Evolutionary conservation across 2,329 filamentous ascomycete species (phyloP), one percentile per base, ranked within the genome.

Genomic region (Colletotrichum costaricense): DNA sequence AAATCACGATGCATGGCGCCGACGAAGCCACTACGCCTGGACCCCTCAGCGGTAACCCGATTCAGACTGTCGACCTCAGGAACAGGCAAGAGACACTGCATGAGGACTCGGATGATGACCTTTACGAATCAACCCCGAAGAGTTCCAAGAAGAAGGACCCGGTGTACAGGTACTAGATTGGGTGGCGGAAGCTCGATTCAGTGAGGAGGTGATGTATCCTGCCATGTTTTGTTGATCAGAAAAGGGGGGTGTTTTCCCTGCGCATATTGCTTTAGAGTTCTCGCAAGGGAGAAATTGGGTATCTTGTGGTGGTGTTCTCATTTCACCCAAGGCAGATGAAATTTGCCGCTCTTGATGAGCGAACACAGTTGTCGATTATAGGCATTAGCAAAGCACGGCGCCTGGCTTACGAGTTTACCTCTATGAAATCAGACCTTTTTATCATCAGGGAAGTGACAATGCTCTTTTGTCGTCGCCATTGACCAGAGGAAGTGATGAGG

Each of bases 1-100:
- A 85, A 77, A 77, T 84, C 72, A 75, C 81, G 9, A 86, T 85
- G 84, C 83, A 85, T 60, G 85, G 83, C 8, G 84, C 80, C 49
- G 80, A 65, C 16, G 46, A 49, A 16, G 70, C 70, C 22, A 24
- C 62, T 12, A 67, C 70, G 19, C 70, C 60, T n/a, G 62, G 62
- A 9, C 60, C 60, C 7, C 60, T 70, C 63, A 75, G 52, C 68
- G 68, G 24, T 73, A 77, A 65, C 75, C 62, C 72, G 9, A 63
- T 72, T 11, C 56, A 72, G 9, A 66, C 68, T 16, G 49, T 66
- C 33, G 68, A 74, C n/a, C 63, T 76, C 35, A 76, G 74, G 4
- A 67, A 73, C 62, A 57, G 67, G 28, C 75, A 76, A 16, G 59
- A 70, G 24, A 55, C 59, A n/a, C 42, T 30, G 6, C 65, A 67